Base-by-base conservation (phyloP, 768 basidiomycete species). In the Goffeauzyma gilvescens region DNA sequence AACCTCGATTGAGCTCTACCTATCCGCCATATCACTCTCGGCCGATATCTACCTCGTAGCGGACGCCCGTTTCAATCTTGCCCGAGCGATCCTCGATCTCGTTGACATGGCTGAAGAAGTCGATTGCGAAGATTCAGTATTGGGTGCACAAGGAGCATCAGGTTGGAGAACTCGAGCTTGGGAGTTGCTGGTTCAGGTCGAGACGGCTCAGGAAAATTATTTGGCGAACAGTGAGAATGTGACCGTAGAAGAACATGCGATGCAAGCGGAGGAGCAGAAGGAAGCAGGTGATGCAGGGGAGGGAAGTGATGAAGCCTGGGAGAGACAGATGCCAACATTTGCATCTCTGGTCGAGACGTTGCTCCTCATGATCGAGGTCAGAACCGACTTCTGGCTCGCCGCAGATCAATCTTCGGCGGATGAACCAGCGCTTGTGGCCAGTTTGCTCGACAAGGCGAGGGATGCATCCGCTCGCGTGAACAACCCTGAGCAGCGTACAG, bases 1-100 rank as follows among this genome's bases (percentile, higher is more conserved):
- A 18, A 32, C 38, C 2, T 57, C 62, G 2, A 54, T 60, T 37
- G 48, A 50, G 5, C 46, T 53, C 6, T 62, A 58, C 42, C 43
- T 49, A 15, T 30, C 35, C 12, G 54, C 60, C 0, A 46, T 48
- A 4, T 35, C 49, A 2, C 37, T 57, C 3, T 60, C 58, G 9
- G 42, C 53, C 15, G 49, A 51, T 10, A 47, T 53, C 6, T 40
- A 58, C 5, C 52, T 64, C 4, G 54, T 46, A 1, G 42, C 58
- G 25, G 62, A 64, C 42, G 51, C 53, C 2, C 51, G 41, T 8
- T 64, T 50, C 50, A 64, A 64, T 31, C 51, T 60, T 15, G 54
- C 60, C 21, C 50, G 55, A 39, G 44, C 59, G 4, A 45, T 51
- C 7, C 42, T 54, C 21, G 46, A 44, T 5, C 42, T 60, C 3